These are phyloP conservation scores for Ulota crispa DNA, from an alignment of 225 moss, liverwort and hornwort genomes.

Conservation along the genomic window DNA sequence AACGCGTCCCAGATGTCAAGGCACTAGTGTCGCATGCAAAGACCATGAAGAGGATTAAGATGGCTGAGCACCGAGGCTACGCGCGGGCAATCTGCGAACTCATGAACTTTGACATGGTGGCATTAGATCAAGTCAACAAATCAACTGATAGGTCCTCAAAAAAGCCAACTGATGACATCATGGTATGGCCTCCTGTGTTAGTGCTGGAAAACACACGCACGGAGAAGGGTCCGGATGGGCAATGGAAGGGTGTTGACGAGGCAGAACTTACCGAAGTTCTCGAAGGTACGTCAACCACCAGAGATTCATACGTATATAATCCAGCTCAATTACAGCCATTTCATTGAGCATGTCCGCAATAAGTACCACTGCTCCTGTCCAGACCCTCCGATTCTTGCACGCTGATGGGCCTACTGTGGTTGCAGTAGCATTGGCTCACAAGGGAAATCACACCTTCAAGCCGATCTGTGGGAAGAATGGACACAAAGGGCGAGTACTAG, in stretches of 20 bases:
- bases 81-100: conserved; percentile 60
- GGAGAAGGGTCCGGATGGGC: conserved; percentile 45
- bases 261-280: conserved; percentile 52
- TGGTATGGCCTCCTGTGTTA: conserved; percentile 56
- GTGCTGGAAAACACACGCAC: conserved; percentile 62
- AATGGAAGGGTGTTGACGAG: conserved; percentile 48
- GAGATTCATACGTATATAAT: not conserved
- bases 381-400: not conserved
- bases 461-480: conserved; percentile 53
- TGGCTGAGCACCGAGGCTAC: conserved; percentile 63
- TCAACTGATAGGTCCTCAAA: conserved; percentile 28
- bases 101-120: conserved; percentile 51
- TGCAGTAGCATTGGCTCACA: conserved; percentile 57
- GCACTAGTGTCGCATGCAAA: conserved; percentile 56
- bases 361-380: conserved; percentile 11
- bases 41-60: conserved; percentile 60
- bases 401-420: conserved; percentile 15
- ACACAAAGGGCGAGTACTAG: conserved; percentile 51
- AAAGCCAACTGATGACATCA: conserved; percentile 34
- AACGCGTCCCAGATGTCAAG: conserved; percentile 56
- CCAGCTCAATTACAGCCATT: not conserved
- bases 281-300: conserved; percentile 34
- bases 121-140: conserved; percentile 40
- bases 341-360: not conserved
- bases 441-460: conserved; percentile 44